These are phyloP conservation scores for barley (Hordeum vulgare) DNA, from an alignment of 176 grass and related monocot species.

Conservation along the genomic window MorexV3_pseudomolecules_assembly NC_058519.1:537873309-537873808, in stretches of 20 bases:
- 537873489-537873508: constrained; percentile 88
- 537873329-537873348: constrained; percentile 1
- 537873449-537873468: constrained; percentile 85
- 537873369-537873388: too few species aligned
- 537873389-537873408: too few species aligned
- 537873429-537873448: constrained; percentile 35
- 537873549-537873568: background rate
- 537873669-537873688: background rate
- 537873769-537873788: too few species aligned
- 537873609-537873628: background rate
- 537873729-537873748: too few species aligned
- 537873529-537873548: background rate
- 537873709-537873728: background rate
- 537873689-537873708: background rate
- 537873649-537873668: background rate
- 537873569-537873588: background rate
- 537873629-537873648: background rate
- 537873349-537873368: too few species aligned
- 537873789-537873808: too few species aligned
- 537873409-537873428: background rate
- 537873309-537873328: constrained; percentile 50
- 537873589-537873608: background rate
- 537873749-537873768: too few species aligned
- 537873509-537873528: constrained; percentile 63
- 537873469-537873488: constrained; percentile 87